Conservation (phyloP, 2,329 filamentous ascomycete species). For the Claviceps fusiformis region DNA sequence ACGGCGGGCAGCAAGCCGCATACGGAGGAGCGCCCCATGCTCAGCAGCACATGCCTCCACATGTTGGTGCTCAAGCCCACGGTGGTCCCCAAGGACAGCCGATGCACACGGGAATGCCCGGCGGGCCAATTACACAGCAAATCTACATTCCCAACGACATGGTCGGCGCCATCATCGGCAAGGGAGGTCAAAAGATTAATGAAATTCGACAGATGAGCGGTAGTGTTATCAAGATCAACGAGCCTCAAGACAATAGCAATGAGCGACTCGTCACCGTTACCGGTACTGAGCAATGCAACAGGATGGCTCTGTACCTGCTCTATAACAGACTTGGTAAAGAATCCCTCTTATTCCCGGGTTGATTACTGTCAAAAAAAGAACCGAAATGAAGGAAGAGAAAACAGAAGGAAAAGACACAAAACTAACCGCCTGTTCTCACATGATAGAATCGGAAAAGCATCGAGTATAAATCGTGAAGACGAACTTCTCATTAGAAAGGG, state of each 20-base stretch:
- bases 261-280: constrained; percentile 95
- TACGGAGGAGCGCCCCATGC: constrained; percentile 69
- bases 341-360: neutral
- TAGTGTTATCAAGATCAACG: constrained; percentile 99
- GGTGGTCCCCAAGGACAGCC: constrained; percentile 62
- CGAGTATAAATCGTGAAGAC: constrained; percentile 19
- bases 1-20: constrained; percentile 58
- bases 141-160: constrained; percentile 99
- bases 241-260: constrained; percentile 97
- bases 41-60: constrained; percentile 56
- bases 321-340: constrained; percentile 89
- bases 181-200: constrained; percentile 98
- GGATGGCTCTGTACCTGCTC: constrained; percentile 99
- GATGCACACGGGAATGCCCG: constrained; percentile 49
- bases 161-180: constrained; percentile 98
- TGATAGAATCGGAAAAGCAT: constrained; percentile 31
- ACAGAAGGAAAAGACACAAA: neutral
- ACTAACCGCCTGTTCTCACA: neutral
- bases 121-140: constrained; percentile 75
- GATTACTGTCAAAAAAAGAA: too few relatives aligned
- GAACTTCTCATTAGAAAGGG: neutral
- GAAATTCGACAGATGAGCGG: constrained; percentile 94
- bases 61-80: constrained; percentile 38
- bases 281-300: constrained; percentile 94
- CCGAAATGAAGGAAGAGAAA: too few relatives aligned